phyloP scores from a whole-genome alignment of 176 grass and related monocot species.

The Leersia perrieri region DNA sequence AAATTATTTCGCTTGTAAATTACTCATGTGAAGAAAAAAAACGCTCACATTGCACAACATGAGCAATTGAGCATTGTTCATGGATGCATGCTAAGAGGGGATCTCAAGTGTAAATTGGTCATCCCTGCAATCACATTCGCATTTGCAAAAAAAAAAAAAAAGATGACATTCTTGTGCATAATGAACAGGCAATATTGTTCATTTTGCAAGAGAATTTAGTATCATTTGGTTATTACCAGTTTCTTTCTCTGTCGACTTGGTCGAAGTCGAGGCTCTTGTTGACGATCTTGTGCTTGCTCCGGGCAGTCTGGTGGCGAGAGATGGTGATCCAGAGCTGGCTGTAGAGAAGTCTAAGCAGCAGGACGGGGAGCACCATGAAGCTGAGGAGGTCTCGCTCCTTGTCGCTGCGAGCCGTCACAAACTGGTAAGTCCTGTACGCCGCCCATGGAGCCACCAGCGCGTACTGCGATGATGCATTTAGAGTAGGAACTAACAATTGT shows the following conservation, averaged over 20 bases:
- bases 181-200: too few relatives aligned
- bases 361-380: slow-evolving; percentile 42
- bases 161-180: too few relatives aligned
- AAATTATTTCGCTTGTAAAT: too few relatives aligned
- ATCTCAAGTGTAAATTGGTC: too few relatives aligned
- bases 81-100: too few relatives aligned
- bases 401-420: slow-evolving; percentile 19
- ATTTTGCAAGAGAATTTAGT: too few relatives aligned
- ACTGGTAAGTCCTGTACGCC: slow-evolving; percentile 43
- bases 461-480: slow-evolving; percentile 7
- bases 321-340: slow-evolving; percentile 87
- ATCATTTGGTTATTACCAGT: slow-evolving; percentile 53
- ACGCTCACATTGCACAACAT: too few relatives aligned
- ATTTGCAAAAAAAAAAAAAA: too few relatives aligned
- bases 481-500: not conserved
- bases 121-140: too few relatives aligned
- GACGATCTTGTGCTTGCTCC: slow-evolving; percentile 75
- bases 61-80: too few relatives aligned
- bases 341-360: slow-evolving; percentile 66
- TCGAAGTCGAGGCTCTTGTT: slow-evolving; percentile 86
- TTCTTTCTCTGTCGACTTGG: slow-evolving; percentile 86
- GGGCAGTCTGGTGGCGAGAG: slow-evolving; percentile 73
- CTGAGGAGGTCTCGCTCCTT: slow-evolving; percentile 29
- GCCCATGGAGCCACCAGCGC: slow-evolving; percentile 57
- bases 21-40: too few relatives aligned